phyloP scores from a whole-genome alignment of 345 rosid genomes.

The Euphorbia peplus region DNA sequence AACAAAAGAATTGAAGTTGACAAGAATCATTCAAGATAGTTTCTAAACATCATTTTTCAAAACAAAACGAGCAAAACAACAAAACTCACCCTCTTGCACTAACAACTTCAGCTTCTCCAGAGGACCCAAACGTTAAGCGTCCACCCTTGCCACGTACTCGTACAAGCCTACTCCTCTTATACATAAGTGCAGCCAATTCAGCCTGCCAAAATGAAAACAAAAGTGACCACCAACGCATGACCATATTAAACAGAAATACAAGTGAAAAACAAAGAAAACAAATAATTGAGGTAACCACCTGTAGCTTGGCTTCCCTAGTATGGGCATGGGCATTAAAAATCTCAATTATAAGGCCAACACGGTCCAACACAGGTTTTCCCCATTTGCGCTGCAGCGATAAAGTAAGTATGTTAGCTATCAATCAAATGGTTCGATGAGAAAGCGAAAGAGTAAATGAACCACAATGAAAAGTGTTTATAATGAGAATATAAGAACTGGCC shows the following conservation, averaged over 20 bases:
- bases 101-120: slow-evolving; percentile 96
- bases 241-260: neutral
- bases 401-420: no score
- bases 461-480: neutral
- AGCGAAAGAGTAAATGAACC: neutral
- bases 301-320: slow-evolving; percentile 86
- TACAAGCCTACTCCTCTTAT: slow-evolving; percentile 86
- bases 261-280: neutral
- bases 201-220: slow-evolving; percentile 44
- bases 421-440: no score
- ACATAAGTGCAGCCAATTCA: slow-evolving; percentile 87
- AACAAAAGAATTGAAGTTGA: neutral
- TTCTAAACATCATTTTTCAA: slow-evolving; percentile 8
- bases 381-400: slow-evolving; percentile 47
- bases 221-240: slow-evolving; percentile 1
- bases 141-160: slow-evolving; percentile 79
- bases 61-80: slow-evolving; percentile 1
- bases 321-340: slow-evolving; percentile 97
- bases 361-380: slow-evolving; percentile 83
- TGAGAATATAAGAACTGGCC: slow-evolving; percentile 37
- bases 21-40: neutral
- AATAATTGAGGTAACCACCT: slow-evolving; percentile 42
- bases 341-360: slow-evolving; percentile 91
- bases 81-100: slow-evolving; percentile 88
- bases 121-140: slow-evolving; percentile 61